Evolutionary conservation across 192 early-diverging fungal species (phyloP).

Genomic region (Lobosporangium transversale): DNA sequence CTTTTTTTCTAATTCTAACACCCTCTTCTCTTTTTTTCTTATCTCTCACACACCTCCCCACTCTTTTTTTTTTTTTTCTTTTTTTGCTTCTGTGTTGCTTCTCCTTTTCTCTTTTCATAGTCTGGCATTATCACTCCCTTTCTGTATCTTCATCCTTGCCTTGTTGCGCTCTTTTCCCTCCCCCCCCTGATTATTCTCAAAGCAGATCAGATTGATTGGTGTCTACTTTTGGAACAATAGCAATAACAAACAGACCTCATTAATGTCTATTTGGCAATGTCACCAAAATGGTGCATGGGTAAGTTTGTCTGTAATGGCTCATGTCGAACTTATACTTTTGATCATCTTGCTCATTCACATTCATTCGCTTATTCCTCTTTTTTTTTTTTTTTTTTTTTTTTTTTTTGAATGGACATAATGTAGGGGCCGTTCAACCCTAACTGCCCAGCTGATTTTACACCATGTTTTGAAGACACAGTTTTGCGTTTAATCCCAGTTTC

Average conservation of each 20-base stretch:
- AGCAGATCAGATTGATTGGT: too few relatives aligned
- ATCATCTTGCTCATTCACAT: not conserved
- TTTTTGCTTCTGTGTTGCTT: too few relatives aligned
- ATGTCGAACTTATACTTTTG: not conserved
- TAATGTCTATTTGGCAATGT: conserved; percentile 49
- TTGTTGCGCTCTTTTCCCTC: not conserved
- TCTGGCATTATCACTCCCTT: not conserved
- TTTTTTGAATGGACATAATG: not conserved
- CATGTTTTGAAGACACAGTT: conserved; percentile 54
- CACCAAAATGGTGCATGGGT: conserved; percentile 31
- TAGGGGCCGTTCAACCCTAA: conserved; percentile 53
- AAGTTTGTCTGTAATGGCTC: not conserved
- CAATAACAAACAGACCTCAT: not conserved
- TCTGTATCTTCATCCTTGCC: not conserved
- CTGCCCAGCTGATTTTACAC: conserved; percentile 49
- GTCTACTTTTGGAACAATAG: not conserved
- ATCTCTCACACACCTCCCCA: not conserved
- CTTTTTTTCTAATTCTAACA: not conserved
- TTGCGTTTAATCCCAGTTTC: conserved; percentile 19
- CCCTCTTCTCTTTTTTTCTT: not conserved
- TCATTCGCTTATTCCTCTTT: not conserved
- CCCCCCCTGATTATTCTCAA: not conserved
- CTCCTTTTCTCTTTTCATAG: not conserved
- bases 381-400: not conserved
- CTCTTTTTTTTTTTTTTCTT: not conserved